These are phyloP conservation scores for Neoboletus magnificus DNA, from an alignment of 768 basidiomycete species.

Conservation along the genomic window DNA sequence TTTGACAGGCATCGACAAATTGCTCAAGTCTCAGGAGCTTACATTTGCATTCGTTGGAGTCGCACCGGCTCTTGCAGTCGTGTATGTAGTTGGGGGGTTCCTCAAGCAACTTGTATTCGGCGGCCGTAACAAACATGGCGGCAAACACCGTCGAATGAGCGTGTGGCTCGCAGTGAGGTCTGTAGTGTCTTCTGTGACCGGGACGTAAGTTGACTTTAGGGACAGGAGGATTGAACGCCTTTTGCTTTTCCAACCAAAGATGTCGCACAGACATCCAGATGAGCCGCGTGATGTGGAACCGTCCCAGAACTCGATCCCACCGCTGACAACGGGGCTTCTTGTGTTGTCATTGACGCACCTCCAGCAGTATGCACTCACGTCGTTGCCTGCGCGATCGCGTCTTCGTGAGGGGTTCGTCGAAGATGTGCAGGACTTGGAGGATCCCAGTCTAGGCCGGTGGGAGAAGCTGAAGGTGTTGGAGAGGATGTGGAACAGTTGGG, in stretches of 20 bases:
- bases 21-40: constrained; percentile 90
- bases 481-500: constrained; percentile 90
- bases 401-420: constrained; percentile 79
- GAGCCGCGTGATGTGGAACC: neutral
- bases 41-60: constrained; percentile 98
- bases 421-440: constrained; percentile 80
- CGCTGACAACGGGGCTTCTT: constrained; percentile 70
- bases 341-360: constrained; percentile 68
- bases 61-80: constrained; percentile 79
- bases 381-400: constrained; percentile 55
- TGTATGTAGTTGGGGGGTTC: constrained; percentile 64
- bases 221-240: constrained; percentile 66
- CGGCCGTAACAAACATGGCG: constrained; percentile 55
- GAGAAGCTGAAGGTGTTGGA: constrained; percentile 79
- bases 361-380: constrained; percentile 57
- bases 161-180: constrained; percentile 74
- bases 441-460: constrained; percentile 58
- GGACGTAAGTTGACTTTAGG: constrained; percentile 5
- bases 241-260: constrained; percentile 48
- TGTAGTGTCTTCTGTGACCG: neutral
- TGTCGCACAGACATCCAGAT: constrained; percentile 13
- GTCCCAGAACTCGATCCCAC: constrained; percentile 29
- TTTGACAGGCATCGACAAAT: constrained; percentile 84
- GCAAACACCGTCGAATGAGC: constrained; percentile 47
- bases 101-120: constrained; percentile 48